Evolutionary conservation across 768 basidiomycete species (phyloP).

Genomic region (Tubosaeta sp.): DNA sequence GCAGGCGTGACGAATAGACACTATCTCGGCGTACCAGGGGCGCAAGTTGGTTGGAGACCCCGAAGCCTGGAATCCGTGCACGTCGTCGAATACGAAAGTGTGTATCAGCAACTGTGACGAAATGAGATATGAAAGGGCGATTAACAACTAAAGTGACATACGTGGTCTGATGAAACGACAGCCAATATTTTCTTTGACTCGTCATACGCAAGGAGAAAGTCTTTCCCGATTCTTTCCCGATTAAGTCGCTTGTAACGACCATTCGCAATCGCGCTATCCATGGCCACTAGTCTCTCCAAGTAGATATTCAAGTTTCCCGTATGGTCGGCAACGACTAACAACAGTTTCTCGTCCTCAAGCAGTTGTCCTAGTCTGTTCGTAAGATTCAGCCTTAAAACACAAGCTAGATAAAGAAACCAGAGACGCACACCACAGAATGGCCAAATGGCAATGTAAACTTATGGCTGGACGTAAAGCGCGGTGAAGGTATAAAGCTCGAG

Average conservation of each 20-base stretch:
- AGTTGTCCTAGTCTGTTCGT: slow-evolving; percentile 35
- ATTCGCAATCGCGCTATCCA: slow-evolving; percentile 31
- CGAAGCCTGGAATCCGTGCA: slow-evolving; percentile 36
- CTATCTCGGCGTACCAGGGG: slow-evolving; percentile 37
- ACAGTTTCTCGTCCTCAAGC: slow-evolving; percentile 36
- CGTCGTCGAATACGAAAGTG: slow-evolving; percentile 46
- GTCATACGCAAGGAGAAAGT: slow-evolving; percentile 46
- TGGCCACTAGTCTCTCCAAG: slow-evolving; percentile 30
- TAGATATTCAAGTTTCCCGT: slow-evolving; percentile 35
- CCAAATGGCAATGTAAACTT: slow-evolving; percentile 19
- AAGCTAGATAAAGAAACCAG: neutral
- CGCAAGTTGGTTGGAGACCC: slow-evolving; percentile 40
- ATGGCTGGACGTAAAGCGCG: slow-evolving; percentile 13
- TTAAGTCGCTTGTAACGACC: slow-evolving; percentile 32
- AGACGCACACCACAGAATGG: slow-evolving; percentile 17
- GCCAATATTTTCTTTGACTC: slow-evolving; percentile 48
- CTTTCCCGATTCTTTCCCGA: slow-evolving; percentile 43
- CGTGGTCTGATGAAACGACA: slow-evolving; percentile 42
- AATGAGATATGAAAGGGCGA: neutral
- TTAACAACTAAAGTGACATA: slow-evolving; percentile 1
- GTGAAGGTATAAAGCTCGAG: slow-evolving; percentile 17
- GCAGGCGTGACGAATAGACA: slow-evolving; percentile 32
- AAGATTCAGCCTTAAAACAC: neutral
- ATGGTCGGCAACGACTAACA: slow-evolving; percentile 39
- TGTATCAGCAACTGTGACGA: slow-evolving; percentile 36